Evolutionary conservation across 2,329 filamentous ascomycete species (phyloP).

Genomic region (Cercospora sojina): DNA sequence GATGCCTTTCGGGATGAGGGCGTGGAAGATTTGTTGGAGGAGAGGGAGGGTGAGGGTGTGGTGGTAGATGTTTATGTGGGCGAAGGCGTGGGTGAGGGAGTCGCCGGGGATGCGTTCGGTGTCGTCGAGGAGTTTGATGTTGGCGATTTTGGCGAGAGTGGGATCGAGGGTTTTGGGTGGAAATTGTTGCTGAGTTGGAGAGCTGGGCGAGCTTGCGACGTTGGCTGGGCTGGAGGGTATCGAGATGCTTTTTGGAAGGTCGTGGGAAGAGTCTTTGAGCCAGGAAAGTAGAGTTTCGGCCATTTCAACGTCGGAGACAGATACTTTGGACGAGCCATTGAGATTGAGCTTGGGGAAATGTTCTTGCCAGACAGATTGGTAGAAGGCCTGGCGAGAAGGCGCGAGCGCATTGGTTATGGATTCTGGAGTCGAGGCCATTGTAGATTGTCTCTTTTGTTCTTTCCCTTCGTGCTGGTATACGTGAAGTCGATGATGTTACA

Average conservation of each 20-base stretch:
- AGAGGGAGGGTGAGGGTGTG: background rate
- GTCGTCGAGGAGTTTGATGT: conserved; percentile 1
- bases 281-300: conserved; percentile 15
- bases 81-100: conserved; percentile 17
- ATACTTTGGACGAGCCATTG: conserved; percentile 8
- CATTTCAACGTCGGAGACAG: conserved; percentile 11
- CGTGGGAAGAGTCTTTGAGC: conserved; percentile 8
- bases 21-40: conserved; percentile 15
- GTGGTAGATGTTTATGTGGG: conserved; percentile 12
- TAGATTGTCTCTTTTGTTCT: background rate
- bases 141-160: conserved; percentile 5
- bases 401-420: conserved; percentile 8
- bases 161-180: background rate
- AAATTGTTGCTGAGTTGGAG: background rate
- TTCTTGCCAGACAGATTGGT: conserved; percentile 10
- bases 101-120: background rate
- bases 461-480: background rate
- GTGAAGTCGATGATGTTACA: background rate
- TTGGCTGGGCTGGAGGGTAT: background rate
- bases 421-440: conserved; percentile 9
- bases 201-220: background rate
- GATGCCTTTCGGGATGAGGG: conserved; percentile 12
- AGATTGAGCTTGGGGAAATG: conserved; percentile 14
- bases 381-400: conserved; percentile 13
- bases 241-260: conserved; percentile 8